A percentile compares a stretch with the other conserved stretches of the same genome.
Evolutionary conservation across 2,329 filamentous ascomycete genomes (phyloP).

Genomic region (Aspergillus quadricinctus): DNA sequence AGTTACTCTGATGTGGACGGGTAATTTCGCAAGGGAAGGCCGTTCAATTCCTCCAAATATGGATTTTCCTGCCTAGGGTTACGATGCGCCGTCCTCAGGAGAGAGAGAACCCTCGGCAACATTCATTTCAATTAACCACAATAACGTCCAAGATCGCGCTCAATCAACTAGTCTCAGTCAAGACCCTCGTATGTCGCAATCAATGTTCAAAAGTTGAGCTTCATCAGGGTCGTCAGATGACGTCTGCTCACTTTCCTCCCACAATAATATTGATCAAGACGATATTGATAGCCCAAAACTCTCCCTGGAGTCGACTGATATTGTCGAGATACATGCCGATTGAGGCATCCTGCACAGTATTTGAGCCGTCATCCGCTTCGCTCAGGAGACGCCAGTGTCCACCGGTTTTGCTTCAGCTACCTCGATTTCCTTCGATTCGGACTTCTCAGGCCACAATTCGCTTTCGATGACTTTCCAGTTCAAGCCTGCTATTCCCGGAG

Average conservation of each 20-base stretch:
- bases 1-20: not conserved
- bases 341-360: not conserved
- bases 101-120: not conserved
- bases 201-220: not conserved
- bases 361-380: not conserved
- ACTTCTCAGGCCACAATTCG: conserved; percentile 3
- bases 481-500: conserved; percentile 18
- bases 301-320: not conserved
- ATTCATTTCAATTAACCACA: not conserved
- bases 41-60: not conserved
- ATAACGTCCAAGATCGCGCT: not conserved
- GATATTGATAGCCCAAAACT: not conserved
- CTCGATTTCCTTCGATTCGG: not conserved
- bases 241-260: not conserved
- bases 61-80: not conserved
- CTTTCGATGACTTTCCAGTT: conserved; percentile 19
- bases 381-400: not conserved
- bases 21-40: not conserved
- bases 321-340: not conserved
- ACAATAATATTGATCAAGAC: not conserved
- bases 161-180: not conserved
- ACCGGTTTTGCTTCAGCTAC: not conserved
- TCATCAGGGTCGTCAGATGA: not conserved
- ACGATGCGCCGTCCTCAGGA: not conserved
- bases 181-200: not conserved